A percentile compares a stretch with the other conserved stretches of the same genome.
Evolutionary conservation across 345 rosid species (phyloP).

Genomic region (Linum tenue): DNA sequence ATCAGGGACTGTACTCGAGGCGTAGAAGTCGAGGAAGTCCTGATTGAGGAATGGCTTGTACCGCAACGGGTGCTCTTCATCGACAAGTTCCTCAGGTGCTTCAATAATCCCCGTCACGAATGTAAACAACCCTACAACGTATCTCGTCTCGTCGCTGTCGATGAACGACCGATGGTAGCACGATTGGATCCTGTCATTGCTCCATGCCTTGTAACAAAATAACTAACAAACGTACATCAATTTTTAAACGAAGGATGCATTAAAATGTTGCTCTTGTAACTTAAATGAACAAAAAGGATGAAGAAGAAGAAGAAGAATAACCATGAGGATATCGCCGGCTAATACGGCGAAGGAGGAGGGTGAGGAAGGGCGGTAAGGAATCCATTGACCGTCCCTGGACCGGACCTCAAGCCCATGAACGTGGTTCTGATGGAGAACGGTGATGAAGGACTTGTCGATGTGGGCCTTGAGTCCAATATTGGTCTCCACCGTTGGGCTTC

Average conservation of each 20-base stretch:
- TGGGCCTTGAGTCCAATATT: not conserved
- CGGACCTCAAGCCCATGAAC: not conserved
- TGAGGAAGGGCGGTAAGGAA: not conserved
- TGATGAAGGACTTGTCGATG: not conserved
- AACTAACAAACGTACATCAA: too few relatives aligned
- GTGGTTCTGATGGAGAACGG: not conserved
- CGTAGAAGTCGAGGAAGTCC: constrained; percentile 4
- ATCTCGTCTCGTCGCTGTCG: constrained; percentile 7
- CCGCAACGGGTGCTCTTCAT: constrained; percentile 11
- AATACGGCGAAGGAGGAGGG: not conserved
- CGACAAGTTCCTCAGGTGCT: constrained; percentile 9
- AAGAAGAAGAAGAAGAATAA: not conserved
- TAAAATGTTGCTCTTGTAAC: not conserved
- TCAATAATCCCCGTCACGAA: constrained; percentile 7
- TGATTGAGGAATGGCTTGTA: constrained; percentile 9
- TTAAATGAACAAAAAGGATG: not conserved
- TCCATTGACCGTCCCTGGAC: not conserved
- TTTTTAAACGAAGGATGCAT: too few relatives aligned
- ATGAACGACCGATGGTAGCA: constrained; percentile 1
- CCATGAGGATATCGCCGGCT: not conserved
- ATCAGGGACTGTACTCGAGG: not conserved
- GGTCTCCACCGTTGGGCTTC: not conserved
- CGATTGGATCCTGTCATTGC: constrained; percentile 1
- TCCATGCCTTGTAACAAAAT: constrained; percentile 8
- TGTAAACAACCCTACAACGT: constrained; percentile 10